Evolutionary conservation across 169 alveolate species (phyloP).

Genomic region (Eimeria brunetti): DNA sequence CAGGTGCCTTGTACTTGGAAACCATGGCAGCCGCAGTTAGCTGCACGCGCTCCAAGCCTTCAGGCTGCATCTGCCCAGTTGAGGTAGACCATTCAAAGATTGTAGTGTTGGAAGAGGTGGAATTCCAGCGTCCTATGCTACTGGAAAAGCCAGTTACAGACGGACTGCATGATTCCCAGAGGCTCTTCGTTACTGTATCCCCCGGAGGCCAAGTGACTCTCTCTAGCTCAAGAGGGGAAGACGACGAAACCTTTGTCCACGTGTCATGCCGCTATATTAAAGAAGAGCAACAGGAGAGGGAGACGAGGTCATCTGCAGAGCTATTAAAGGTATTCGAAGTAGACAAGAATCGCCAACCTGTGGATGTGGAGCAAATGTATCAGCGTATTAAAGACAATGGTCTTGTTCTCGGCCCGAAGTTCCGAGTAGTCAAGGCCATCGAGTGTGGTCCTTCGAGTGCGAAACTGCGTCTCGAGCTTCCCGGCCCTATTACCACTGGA

Average conservation of each 20-base stretch:
- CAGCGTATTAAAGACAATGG: slow-evolving; percentile 80
- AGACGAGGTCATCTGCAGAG: slow-evolving; percentile 8
- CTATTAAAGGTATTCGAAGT: slow-evolving; percentile 24
- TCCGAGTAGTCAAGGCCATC: slow-evolving; percentile 80
- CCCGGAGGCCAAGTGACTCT: slow-evolving; percentile 46
- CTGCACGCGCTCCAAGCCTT: slow-evolving; percentile 58
- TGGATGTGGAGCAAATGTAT: slow-evolving; percentile 78
- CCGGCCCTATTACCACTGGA: slow-evolving; percentile 68
- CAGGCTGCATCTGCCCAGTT: slow-evolving; percentile 32
- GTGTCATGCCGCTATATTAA: slow-evolving; percentile 64
- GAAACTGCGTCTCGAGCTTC: slow-evolving; percentile 73
- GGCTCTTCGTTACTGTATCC: slow-evolving; percentile 23
- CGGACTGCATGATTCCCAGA: slow-evolving; percentile 51
- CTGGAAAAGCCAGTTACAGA: slow-evolving; percentile 57
- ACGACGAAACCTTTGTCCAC: slow-evolving; percentile 68
- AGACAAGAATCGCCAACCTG: slow-evolving; percentile 36
- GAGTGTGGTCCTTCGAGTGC: slow-evolving; percentile 62
- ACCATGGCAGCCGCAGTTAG: slow-evolving; percentile 83
- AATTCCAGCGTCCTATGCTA: slow-evolving; percentile 77
- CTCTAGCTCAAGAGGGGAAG: slow-evolving; percentile 59
- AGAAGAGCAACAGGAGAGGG: slow-evolving; percentile 38
- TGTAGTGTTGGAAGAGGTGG: slow-evolving; percentile 65
- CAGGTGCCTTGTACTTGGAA: slow-evolving; percentile 85
- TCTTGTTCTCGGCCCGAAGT: slow-evolving; percentile 83
- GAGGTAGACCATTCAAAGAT: slow-evolving; percentile 13